Conservation (phyloP, 1,284 basidiomycete species). For the Trametes sp. region DNA sequence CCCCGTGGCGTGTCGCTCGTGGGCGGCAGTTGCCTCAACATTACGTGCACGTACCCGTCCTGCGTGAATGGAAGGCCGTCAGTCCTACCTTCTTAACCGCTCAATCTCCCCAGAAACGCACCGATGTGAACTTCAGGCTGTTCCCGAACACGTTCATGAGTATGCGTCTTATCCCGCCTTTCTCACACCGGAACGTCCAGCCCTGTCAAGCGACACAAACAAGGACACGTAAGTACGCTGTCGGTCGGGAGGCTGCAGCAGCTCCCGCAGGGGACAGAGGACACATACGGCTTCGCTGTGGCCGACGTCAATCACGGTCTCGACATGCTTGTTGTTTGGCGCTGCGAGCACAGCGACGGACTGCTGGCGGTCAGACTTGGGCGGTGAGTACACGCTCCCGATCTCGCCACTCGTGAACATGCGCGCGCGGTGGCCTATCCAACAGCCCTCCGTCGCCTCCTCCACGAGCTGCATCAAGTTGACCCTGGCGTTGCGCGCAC, state of each 20-base stretch:
- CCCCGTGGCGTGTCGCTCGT: conserved; percentile 56
- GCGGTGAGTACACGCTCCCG: conserved; percentile 92
- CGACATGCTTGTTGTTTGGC: conserved; percentile 58
- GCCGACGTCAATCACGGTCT: conserved; percentile 91
- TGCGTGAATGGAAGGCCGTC: conserved; percentile 42
- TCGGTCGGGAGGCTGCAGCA: too few relatives aligned
- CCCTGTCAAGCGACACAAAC: conserved; percentile 55
- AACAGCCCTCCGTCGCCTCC: conserved; percentile 94
- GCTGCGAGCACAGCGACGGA: conserved; percentile 42
- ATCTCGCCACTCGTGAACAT: conserved; percentile 82
- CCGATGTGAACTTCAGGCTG: conserved; percentile 91
- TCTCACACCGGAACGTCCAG: conserved; percentile 91
- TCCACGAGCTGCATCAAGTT: conserved; percentile 92
- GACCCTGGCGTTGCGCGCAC: conserved; percentile 55
- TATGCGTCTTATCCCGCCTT: conserved; percentile 90
- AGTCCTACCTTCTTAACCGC: conserved; percentile 5
- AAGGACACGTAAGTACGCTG: conserved; percentile 2
- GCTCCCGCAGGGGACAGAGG: not conserved
- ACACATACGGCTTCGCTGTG: conserved; percentile 68
- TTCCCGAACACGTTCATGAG: conserved; percentile 97
- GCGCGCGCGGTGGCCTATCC: conserved; percentile 91
- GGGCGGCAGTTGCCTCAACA: conserved; percentile 77
- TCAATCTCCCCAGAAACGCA: conserved; percentile 41
- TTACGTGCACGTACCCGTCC: conserved; percentile 90
- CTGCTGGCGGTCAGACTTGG: conserved; percentile 56